Conservation (phyloP, 768 basidiomycete genomes). For the Pisolithus tinctorius region DNA sequence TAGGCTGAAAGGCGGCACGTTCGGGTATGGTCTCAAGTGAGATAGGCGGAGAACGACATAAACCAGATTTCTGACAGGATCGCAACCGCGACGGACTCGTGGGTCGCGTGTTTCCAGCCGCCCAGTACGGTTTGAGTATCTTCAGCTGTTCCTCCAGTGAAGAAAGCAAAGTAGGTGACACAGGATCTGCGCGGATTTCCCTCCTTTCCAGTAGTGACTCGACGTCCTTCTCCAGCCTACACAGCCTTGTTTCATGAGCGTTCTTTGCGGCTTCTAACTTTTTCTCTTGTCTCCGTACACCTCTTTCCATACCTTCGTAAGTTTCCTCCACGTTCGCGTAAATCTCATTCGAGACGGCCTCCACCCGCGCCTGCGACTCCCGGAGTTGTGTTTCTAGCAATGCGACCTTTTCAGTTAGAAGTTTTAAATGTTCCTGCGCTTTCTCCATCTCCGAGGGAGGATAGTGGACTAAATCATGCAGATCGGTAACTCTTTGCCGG, state of each 20-base stretch:
- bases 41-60: constrained; percentile 13
- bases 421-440: constrained; percentile 23
- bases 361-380: constrained; percentile 35
- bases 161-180: constrained; percentile 10
- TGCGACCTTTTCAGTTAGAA: constrained; percentile 36
- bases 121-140: constrained; percentile 21
- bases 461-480: constrained; percentile 61
- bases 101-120: constrained; percentile 7
- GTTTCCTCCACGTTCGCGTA: constrained; percentile 57
- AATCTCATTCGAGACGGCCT: constrained; percentile 43
- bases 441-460: constrained; percentile 33
- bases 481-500: constrained; percentile 49
- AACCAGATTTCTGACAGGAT: constrained; percentile 19
- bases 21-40: constrained; percentile 36
- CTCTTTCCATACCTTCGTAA: constrained; percentile 45
- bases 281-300: constrained; percentile 47
- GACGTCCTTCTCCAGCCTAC: constrained; percentile 30
- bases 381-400: constrained; percentile 43
- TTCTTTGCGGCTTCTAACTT: constrained; percentile 32
- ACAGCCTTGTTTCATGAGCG: constrained; percentile 28
- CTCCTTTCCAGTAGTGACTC: constrained; percentile 26
- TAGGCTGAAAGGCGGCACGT: constrained; percentile 24
- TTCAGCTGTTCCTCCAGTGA: constrained; percentile 16
- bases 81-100: constrained; percentile 13
- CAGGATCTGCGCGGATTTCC: constrained; percentile 21